A percentile compares a stretch with the other conserved stretches of the same genome.
These are phyloP conservation scores for Cutaneotrichosporon spelunceum DNA, from an alignment of 1,284 basidiomycete species.

Conservation along the genomic window DNA sequence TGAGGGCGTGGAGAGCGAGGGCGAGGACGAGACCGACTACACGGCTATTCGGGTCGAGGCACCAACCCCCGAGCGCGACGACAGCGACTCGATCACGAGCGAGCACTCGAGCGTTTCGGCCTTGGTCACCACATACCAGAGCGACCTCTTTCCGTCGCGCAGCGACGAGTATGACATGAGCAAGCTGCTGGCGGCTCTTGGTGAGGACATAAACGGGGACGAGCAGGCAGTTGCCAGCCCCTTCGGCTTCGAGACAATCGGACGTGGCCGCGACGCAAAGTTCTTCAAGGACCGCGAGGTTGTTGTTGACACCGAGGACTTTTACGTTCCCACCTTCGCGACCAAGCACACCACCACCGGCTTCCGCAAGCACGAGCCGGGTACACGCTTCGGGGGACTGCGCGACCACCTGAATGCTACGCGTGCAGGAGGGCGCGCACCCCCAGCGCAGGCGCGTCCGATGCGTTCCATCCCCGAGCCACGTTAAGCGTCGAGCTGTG, in stretches of 20 bases:
- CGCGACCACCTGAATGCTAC: background rate
- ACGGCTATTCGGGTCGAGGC: background rate
- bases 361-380: background rate
- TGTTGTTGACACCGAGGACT: slow-evolving; percentile 7
- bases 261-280: background rate
- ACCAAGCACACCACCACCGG: background rate
- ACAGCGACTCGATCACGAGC: background rate
- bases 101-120: background rate
- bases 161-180: slow-evolving; percentile 9
- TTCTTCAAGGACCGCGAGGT: background rate
- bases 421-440: background rate
- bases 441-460: background rate
- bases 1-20: background rate
- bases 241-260: slow-evolving; percentile 6
- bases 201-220: background rate
- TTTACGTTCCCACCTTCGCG: slow-evolving; percentile 10
- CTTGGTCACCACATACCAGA: background rate
- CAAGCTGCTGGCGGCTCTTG: background rate
- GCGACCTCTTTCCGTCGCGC: background rate
- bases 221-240: background rate
- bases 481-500: background rate
- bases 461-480: background rate
- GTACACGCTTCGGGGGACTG: background rate
- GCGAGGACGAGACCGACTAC: background rate
- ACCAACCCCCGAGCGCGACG: background rate